Base-by-base conservation (phyloP, 1,284 basidiomycete genomes). In the Moniliophthora roreri region DNA sequence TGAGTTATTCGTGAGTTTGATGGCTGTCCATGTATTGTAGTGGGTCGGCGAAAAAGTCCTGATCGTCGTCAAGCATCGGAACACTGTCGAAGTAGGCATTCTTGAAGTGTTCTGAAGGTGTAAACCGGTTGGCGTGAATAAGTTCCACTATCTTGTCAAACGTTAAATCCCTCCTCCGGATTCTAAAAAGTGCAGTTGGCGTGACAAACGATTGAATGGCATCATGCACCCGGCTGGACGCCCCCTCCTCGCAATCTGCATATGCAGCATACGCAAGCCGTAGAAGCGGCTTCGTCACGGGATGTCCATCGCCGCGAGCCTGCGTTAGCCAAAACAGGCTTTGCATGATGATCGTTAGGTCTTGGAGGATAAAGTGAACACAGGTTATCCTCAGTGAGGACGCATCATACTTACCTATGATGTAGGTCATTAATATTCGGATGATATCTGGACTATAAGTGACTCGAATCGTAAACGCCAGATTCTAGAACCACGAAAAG, bases 301-400 rank as follows among this genome's bases (percentile, higher is more conserved):
- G 47, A 15, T 47, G 24, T 0, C 49, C 50, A 3, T 51, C 53
- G 2, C 48, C 53, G 9, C 48, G 52, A 11, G 47, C 55, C 15
- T 39, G 48, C 26, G 51, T 58, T 3, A 58, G 45, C 57, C 59
- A 58, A 35, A 57, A 62, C 13, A 62, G 45, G 23, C 53, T 56
- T 32, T 60, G 58, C 48, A 62, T 52, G n/a, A 60, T 55, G 44
- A 58, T 52, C 3, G 57, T 60, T 9, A 62, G 38, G 48, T 62
- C 51, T 53, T n/a, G n/a, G n/a, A n/a, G n/a, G n/a, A n/a, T n/a
- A 36, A 16, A 10, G 18, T 18, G 21, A 26, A 45, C 7, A n/a
- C 7, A 21, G 16, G 13, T 9, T 24, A 18, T 16, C 11, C 10
- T 18, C 20, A 3, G 21, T 1, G 7, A 20, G 23, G 4, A 38